Evolutionary conservation across 306 rosid genomes (phyloP).

Genomic region (Boehmeria nivea): DNA sequence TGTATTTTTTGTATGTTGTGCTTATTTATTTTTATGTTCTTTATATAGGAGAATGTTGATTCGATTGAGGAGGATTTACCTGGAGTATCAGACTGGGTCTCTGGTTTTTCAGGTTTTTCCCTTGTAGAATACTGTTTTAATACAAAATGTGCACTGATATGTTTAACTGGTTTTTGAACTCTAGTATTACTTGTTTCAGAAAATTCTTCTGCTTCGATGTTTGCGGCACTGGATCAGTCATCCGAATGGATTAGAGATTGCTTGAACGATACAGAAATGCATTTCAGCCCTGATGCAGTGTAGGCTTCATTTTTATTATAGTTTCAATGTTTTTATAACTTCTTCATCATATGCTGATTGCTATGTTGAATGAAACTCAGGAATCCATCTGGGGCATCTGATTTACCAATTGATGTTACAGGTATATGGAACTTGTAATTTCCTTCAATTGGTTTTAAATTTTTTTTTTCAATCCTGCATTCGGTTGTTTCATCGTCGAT

Average conservation of each 20-base stretch:
- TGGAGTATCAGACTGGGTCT: slow-evolving; percentile 41
- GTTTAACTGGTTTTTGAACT: slow-evolving; percentile 10
- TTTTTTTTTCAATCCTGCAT: neutral
- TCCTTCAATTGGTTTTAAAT: neutral
- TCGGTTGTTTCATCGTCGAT: neutral
- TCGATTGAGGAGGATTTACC: slow-evolving; percentile 35
- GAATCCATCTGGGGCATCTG: slow-evolving; percentile 44
- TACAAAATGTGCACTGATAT: neutral
- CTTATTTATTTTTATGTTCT: slow-evolving; percentile 16
- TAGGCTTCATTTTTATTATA: slow-evolving; percentile 39
- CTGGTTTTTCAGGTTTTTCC: slow-evolving; percentile 52
- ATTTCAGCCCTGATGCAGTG: slow-evolving; percentile 54
- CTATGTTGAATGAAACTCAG: slow-evolving; percentile 40
- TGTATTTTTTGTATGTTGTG: neutral
- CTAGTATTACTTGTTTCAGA: slow-evolving; percentile 34
- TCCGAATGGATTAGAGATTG: slow-evolving; percentile 79
- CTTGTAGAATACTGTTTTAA: slow-evolving; percentile 11
- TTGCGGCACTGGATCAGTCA: slow-evolving; percentile 52
- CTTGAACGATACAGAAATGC: slow-evolving; percentile 61
- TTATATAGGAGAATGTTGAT: slow-evolving; percentile 48
- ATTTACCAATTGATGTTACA: slow-evolving; percentile 50
- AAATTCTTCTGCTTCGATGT: slow-evolving; percentile 39
- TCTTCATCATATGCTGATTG: slow-evolving; percentile 25
- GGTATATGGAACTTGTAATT: slow-evolving; percentile 40
- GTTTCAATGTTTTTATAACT: slow-evolving; percentile 7